Base-by-base conservation (phyloP, 2,329 filamentous ascomycete genomes). In the Calonectria honghensis region DNA sequence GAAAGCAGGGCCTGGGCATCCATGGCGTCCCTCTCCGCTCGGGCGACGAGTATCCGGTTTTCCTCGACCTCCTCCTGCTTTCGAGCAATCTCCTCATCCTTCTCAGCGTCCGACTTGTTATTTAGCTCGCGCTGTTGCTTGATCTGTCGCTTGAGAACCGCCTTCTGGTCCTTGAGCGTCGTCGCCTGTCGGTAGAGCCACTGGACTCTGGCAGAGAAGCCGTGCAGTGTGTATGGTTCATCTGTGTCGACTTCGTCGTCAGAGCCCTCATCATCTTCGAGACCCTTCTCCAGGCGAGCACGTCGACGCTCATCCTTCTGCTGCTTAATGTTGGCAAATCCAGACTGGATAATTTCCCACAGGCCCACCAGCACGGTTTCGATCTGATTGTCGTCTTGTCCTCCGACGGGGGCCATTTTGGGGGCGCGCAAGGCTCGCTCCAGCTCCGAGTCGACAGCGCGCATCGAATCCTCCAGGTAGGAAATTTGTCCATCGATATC, bases 101-200 rank as follows among this genome's bases (percentile, higher is more conserved):
- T 92, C 75, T 93, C 90, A 27, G 91, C 89, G 78, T 98, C 95
- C 1, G 95, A 96, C 82, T 96, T 96, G 86, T 90, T 96, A 85
- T 98, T 98, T 72, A 98, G 90, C 82, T 98, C 95, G 73, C 96
- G 94, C 85, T 98, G 96, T 83, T 98, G 96, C 86, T 98, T 96
- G 81, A 98, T 96, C 84, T 98, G 96, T 54, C 96, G 92, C 81
- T 96, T 94, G 11, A 98, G 89, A 29, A 98, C 96, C 64, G 92
- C 92, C 83, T 98, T 97, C 83, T 98, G 96, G 79, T 98, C 95
- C 75, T 95, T 93, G 45, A 98, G 88, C 27, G 91, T 91, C 24
- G 93, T 94, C n/a, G 95, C 91, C 73, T 95, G 94, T 51, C 90
- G 89, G 82, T 96, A 95, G 6, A 98, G 87, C 86, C 92, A 94